Evolutionary conservation across 2,329 filamentous ascomycete genomes (phyloP).

Genomic region (Ophiostoma perfectum): DNA sequence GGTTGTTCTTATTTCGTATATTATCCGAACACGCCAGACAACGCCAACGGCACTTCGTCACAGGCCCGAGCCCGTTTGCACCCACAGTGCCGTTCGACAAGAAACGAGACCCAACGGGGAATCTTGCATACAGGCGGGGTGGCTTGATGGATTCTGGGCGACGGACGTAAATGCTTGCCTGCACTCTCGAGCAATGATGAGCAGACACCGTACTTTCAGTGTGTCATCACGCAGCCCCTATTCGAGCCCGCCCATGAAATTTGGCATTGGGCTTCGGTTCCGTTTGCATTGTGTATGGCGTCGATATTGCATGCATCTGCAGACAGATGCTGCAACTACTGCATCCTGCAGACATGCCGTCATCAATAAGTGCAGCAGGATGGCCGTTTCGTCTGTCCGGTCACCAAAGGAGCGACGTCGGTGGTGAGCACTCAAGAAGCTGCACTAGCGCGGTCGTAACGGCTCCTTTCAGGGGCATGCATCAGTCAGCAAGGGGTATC

Average conservation of each 20-base stretch:
- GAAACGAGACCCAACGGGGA: too few species aligned
- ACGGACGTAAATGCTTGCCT: too few species aligned
- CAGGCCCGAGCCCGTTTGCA: too few species aligned
- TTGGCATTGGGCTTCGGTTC: not conserved
- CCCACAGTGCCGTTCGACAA: too few species aligned
- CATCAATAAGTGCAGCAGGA: not conserved
- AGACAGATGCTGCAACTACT: not conserved
- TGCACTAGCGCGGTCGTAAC: slow-evolving; percentile 1
- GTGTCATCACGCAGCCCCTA: not conserved
- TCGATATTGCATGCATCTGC: not conserved
- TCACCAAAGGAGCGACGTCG: not conserved
- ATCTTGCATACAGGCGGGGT: too few species aligned
- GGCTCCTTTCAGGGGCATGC: not conserved
- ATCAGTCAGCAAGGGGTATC: slow-evolving; percentile 5
- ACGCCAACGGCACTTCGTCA: too few species aligned
- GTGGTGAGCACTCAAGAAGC: not conserved
- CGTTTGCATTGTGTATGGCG: not conserved
- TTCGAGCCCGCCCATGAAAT: not conserved
- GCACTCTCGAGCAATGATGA: too few species aligned
- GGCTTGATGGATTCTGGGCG: too few species aligned
- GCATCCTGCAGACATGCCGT: not conserved
- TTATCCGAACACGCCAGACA: too few species aligned
- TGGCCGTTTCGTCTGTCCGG: not conserved
- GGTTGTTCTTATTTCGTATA: not conserved
- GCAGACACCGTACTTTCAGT: too few species aligned